phyloP scores from a whole-genome alignment of 192 early-diverging fungal species.

The Kappamyces sp. region DNA sequence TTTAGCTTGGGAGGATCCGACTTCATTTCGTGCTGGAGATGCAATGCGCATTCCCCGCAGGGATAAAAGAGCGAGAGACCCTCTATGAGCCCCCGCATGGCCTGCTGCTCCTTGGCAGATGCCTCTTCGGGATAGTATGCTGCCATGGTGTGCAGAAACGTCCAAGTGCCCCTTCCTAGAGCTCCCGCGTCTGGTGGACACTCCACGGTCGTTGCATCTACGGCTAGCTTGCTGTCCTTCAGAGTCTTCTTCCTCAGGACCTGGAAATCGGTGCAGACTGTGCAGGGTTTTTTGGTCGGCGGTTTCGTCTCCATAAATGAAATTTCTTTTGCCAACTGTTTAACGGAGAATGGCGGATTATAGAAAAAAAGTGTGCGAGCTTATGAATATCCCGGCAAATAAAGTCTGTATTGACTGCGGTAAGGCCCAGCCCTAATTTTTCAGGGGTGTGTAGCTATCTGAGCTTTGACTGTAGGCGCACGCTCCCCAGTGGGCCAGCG shows the following conservation, averaged over 20 bases:
- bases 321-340: neutral
- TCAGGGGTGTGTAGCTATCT: neutral
- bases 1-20: constrained; percentile 70
- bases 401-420: constrained; percentile 84
- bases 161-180: constrained; percentile 92
- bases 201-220: constrained; percentile 28
- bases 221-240: constrained; percentile 22
- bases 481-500: constrained; percentile 73
- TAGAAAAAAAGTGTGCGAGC: neutral
- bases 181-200: constrained; percentile 79
- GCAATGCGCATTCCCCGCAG: constrained; percentile 80
- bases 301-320: neutral
- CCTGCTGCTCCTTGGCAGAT: constrained; percentile 57
- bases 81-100: constrained; percentile 66
- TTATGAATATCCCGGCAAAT: constrained; percentile 18
- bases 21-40: constrained; percentile 73
- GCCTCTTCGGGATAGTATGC: constrained; percentile 91
- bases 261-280: constrained; percentile 72
- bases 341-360: neutral
- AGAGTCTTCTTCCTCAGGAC: constrained; percentile 58
- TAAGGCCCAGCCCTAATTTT: constrained; percentile 50
- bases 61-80: constrained; percentile 88
- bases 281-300: constrained; percentile 57
- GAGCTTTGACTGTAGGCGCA: neutral
- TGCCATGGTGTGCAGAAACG: constrained; percentile 94